These are phyloP conservation scores for Pestalotiopsis sp. DNA, from an alignment of 2,329 filamentous ascomycete genomes.

Conservation along the genomic window DNA sequence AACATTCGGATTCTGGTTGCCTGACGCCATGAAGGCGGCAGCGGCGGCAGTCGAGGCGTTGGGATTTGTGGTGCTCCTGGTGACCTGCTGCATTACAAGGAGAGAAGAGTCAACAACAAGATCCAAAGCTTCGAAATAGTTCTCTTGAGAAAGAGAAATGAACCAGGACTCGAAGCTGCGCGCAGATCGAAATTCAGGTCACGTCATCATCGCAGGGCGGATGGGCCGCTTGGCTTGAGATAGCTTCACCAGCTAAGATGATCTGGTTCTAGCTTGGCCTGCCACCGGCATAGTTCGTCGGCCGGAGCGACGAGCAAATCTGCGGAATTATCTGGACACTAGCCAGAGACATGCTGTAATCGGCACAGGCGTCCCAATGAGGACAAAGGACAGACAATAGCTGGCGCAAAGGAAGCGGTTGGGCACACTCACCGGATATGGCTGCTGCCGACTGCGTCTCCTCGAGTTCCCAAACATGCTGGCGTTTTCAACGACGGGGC, in stretches of 20 bases:
- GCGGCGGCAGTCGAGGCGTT: constrained; percentile 82
- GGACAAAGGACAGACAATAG: not conserved
- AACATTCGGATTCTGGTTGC: constrained; percentile 56
- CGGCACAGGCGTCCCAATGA: not conserved
- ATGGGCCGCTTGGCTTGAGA: constrained; percentile 17
- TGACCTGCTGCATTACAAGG: constrained; percentile 55
- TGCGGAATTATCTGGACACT: not conserved
- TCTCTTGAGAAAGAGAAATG: not conserved
- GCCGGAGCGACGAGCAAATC: not conserved
- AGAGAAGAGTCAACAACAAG: constrained; percentile 16
- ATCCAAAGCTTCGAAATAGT: constrained; percentile 18
- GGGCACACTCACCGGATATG: constrained; percentile 7
- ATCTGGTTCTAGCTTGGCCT: constrained; percentile 7
- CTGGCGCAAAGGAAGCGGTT: not conserved
- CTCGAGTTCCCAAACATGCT: constrained; percentile 53
- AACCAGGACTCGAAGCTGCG: not conserved
- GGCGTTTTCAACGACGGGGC: not conserved
- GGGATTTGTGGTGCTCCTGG: constrained; percentile 65
- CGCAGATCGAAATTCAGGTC: constrained; percentile 14
- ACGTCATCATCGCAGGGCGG: constrained; percentile 10
- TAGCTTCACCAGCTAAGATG: constrained; percentile 6
- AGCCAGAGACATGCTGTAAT: not conserved
- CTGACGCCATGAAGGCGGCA: constrained; percentile 74
- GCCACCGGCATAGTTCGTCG: not conserved
- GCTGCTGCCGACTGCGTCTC: constrained; percentile 53